phyloP scores from a whole-genome alignment of 495 filamentous ascomycete species.

The Astrocystis sublimbata region DNA sequence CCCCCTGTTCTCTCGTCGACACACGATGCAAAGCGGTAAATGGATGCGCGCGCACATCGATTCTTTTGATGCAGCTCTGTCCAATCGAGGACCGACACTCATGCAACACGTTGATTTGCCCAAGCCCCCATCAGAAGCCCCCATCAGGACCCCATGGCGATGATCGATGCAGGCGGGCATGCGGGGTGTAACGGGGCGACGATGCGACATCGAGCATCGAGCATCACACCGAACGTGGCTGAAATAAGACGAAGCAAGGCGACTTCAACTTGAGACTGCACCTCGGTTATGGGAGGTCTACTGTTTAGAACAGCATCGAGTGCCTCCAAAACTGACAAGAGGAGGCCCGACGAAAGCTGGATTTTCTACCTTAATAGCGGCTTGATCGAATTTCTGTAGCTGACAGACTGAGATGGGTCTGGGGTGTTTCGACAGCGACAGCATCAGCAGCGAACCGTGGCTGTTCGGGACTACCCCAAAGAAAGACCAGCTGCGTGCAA shows the following conservation, averaged over 20 bases:
- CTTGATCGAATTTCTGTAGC: neutral
- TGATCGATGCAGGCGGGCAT: slow-evolving; percentile 12
- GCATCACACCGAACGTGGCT: neutral
- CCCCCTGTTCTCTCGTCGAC: neutral
- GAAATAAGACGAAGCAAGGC: neutral
- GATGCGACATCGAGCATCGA: slow-evolving; percentile 3
- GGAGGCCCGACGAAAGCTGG: neutral
- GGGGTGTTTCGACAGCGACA: slow-evolving; percentile 1
- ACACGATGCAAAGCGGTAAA: neutral
- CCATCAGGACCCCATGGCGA: neutral
- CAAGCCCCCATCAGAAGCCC: neutral
- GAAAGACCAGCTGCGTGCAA: neutral
- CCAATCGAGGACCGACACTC: neutral
- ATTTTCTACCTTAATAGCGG: neutral
- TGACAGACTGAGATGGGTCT: neutral
- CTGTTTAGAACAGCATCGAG: neutral
- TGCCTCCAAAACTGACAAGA: neutral
- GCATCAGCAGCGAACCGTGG: neutral
- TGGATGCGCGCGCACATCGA: slow-evolving; percentile 5
- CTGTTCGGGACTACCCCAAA: neutral
- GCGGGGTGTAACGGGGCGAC: slow-evolving; percentile 8
- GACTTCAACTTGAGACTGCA: neutral
- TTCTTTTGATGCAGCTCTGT: neutral
- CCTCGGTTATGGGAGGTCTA: neutral
- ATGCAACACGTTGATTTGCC: slow-evolving; percentile 4